A percentile compares a stretch with the other conserved stretches of the same genome.
Conservation (phyloP, 192 early-diverging fungal species). For the Podila minutissima region DNA sequence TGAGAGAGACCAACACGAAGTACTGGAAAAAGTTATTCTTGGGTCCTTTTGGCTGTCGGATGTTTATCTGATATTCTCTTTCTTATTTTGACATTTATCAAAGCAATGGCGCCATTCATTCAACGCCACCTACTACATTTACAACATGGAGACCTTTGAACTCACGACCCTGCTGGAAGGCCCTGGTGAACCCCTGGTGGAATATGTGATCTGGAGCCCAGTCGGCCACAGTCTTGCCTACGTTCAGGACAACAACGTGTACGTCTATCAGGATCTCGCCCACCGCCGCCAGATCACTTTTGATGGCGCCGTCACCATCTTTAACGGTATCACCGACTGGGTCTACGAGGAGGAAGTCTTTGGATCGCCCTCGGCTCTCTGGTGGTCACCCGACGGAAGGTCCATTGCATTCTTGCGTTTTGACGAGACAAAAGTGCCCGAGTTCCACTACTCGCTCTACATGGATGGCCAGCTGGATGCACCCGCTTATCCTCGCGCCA, state of each 20-base stretch:
- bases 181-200: slow-evolving; percentile 57
- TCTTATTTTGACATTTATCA: slow-evolving; percentile 3
- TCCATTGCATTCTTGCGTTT: slow-evolving; percentile 87
- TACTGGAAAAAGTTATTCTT: too few relatives aligned
- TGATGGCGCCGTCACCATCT: slow-evolving; percentile 83
- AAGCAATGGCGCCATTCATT: slow-evolving; percentile 89
- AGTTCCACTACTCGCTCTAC: slow-evolving; percentile 80
- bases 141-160: slow-evolving; percentile 67
- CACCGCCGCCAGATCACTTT: slow-evolving; percentile 81
- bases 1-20: slow-evolving; percentile 10
- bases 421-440: slow-evolving; percentile 85
- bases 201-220: slow-evolving; percentile 83
- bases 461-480: slow-evolving; percentile 61
- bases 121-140: slow-evolving; percentile 83
- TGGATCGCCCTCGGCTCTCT: slow-evolving; percentile 69
- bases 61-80: neutral
- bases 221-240: slow-evolving; percentile 81
- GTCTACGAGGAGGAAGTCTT: slow-evolving; percentile 98
- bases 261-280: slow-evolving; percentile 74
- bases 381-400: slow-evolving; percentile 89
- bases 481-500: slow-evolving; percentile 72
- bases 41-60: too few relatives aligned
- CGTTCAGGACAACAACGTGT: slow-evolving; percentile 90
- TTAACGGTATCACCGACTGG: slow-evolving; percentile 98
- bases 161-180: slow-evolving; percentile 67